A percentile compares a stretch with the other conserved stretches of the same genome.
Evolutionary conservation across 2,329 filamentous ascomycete species (phyloP).

Genomic region (Claviceps lovelessii): DNA sequence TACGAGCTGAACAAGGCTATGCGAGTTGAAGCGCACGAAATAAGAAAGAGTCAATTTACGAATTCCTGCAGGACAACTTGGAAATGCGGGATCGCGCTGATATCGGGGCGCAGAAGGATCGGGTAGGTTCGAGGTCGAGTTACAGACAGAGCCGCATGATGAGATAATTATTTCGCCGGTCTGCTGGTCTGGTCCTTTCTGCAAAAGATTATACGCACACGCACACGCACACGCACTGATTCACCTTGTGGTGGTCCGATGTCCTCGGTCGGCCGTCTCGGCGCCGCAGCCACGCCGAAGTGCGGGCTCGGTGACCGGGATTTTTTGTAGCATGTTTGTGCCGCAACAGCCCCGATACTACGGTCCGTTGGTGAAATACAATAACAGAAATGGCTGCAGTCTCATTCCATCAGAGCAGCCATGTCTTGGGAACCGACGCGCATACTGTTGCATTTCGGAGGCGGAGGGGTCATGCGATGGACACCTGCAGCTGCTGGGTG

Average conservation of each 20-base stretch:
- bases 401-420: not conserved
- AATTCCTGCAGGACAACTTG: not conserved
- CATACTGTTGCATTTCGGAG: not conserved
- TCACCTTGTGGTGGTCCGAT: not conserved
- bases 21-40: not conserved
- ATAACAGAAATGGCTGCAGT: not conserved
- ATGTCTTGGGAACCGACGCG: not conserved
- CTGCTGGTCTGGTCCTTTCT: not conserved
- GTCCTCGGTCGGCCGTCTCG: constrained; percentile 1
- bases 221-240: no score
- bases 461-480: not conserved
- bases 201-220: no score
- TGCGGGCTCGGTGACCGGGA: constrained; percentile 3
- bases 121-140: not conserved
- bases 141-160: not conserved
- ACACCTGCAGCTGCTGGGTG: not conserved
- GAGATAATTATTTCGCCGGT: not conserved
- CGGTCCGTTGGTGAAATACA: no score
- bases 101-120: not conserved
- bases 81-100: not conserved
- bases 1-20: not conserved
- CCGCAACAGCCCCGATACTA: not conserved
- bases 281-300: constrained; percentile 2
- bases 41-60: not conserved
- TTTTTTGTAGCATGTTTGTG: not conserved